phyloP scores from a whole-genome alignment of 805 yeast genomes.

The Metschnikowia kunwiensis region DNA sequence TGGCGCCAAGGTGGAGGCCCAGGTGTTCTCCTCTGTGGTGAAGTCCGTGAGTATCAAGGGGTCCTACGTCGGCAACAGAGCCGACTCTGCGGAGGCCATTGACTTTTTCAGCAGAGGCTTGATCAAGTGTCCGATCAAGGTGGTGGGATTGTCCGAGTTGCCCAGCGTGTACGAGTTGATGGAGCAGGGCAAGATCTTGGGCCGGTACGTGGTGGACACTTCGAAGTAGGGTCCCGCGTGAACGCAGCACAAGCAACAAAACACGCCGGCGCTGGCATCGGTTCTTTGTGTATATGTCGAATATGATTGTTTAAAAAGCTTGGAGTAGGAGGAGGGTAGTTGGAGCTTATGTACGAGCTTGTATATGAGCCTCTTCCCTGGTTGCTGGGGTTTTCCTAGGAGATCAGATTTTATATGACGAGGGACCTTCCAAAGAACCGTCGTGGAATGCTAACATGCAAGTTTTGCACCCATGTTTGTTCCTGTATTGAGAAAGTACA shows the following conservation, averaged over 20 bases:
- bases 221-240: too few relatives aligned
- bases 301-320: not conserved
- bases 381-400: too few relatives aligned
- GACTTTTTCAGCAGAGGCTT: slow-evolving; percentile 71
- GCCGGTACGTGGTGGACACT: slow-evolving; percentile 86
- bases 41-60: slow-evolving; percentile 71
- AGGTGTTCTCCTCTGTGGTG: slow-evolving; percentile 71
- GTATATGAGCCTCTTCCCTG: too few relatives aligned
- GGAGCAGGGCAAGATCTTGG: slow-evolving; percentile 82
- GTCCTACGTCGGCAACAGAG: slow-evolving; percentile 86
- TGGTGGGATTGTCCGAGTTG: slow-evolving; percentile 72
- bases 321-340: too few relatives aligned
- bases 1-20: slow-evolving; percentile 66
- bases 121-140: slow-evolving; percentile 68
- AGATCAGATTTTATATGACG: too few relatives aligned
- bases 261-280: not conserved
- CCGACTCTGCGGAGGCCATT: slow-evolving; percentile 78
- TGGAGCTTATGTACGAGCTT: too few relatives aligned
- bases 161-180: slow-evolving; percentile 68
- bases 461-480: too few relatives aligned
- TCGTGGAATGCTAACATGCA: too few relatives aligned
- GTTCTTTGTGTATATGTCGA: not conserved
- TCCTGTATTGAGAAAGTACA: too few relatives aligned
- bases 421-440: too few relatives aligned
- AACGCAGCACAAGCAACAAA: too few relatives aligned